Base-by-base conservation (phyloP, 371 early-diverging fungal species). In the Cokeromyces recurvatus region DNA sequence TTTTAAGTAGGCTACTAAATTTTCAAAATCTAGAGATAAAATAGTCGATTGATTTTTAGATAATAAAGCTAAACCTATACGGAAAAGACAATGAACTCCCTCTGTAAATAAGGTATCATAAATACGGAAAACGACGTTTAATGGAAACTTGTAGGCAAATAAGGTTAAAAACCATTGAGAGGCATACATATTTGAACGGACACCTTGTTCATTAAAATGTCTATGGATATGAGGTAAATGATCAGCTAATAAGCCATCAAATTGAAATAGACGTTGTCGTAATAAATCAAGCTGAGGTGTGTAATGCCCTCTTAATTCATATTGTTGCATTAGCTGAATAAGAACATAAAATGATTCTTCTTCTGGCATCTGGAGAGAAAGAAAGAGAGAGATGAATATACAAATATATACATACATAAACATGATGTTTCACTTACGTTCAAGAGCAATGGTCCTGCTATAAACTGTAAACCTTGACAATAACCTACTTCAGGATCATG, bases 111-210 rank as follows among this genome's bases (percentile, higher is more conserved):
- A 69, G 11, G 90, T 78, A 63, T 97, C 98, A 52, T 89, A 87
- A 36, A 97, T 84, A 1, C 95, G 85, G 62, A 87, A 87, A 4
- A 95, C 94, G 48, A 94, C 65, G 19, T 85, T 75, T 19, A 97
- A 69, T 3, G 97, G 96, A 58, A 96, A 91, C 27, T 90, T 87
- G 77, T 94, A 96, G 1, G 97, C 95, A 69, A 96, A 95, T 50
- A 95, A 53, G 2, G 98, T 95, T 85, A 95, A 81, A 68, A 95
- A 94, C 96, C 95, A 92, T 54, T 88, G 90, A 11, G 88, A 82
- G 10, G 89, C 95, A 55, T 92, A 98, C 93, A 95, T 94, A 53
- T 85, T 86, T 10, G 91, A 76, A 43, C 77, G 72, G 22, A 98
- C 81, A 22, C 90, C 93, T 55, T 95, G 89, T 44, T 71, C 62